Base-by-base conservation (phyloP, 2,329 filamentous ascomycete species). In the Ophiosphaerella narmari region DNA sequence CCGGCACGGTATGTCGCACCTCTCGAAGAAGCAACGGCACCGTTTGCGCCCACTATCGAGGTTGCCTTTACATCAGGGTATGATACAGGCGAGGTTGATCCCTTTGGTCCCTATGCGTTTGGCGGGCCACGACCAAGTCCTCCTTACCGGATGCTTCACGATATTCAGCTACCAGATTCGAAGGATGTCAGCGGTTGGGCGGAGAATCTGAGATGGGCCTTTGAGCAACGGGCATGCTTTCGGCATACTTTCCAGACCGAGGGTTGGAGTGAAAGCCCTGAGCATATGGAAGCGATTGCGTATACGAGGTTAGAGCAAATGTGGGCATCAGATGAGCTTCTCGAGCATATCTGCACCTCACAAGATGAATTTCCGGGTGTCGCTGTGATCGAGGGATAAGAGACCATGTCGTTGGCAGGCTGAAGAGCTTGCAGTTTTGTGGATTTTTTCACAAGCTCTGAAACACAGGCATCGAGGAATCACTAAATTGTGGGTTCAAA, bases 191-290 rank as follows among this genome's bases (percentile, higher is more conserved):
- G 59, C 33, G 50, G 39, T 12, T 69, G 63, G 60, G 62, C 63
- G 1, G 65, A 67, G 46, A 66, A 67, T 16, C 24, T 67, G 11
- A 47, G 62, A 7, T 67, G 62, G 60, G 57, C 57, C 0, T 48
- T 41, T 2, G 60, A 63, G 35, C 66, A 66, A 37, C 39, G 43
- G 5, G 31, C 42, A 0, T 51, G 54, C 14, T 63, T 57, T 18
- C 29, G 21, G 9, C 35, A 43, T 16, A 46, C 36, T 7, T 48
- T 55, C 32, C 47, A 49, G 13, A 47, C 46, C 6, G 52, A 43
- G 4, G 44, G 44, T 1, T 67, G 63, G 64, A 56, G 59, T 35
- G 63, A 68, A 46, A 61, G 65, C 39, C 57, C 63, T 0, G 51
- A 53, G 40, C 64, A 68, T 36, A 60, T 64, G 59, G 60, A 60